Evolutionary conservation across 345 rosid genomes (phyloP).

Genomic region (Mallotus nudiflorus): DNA sequence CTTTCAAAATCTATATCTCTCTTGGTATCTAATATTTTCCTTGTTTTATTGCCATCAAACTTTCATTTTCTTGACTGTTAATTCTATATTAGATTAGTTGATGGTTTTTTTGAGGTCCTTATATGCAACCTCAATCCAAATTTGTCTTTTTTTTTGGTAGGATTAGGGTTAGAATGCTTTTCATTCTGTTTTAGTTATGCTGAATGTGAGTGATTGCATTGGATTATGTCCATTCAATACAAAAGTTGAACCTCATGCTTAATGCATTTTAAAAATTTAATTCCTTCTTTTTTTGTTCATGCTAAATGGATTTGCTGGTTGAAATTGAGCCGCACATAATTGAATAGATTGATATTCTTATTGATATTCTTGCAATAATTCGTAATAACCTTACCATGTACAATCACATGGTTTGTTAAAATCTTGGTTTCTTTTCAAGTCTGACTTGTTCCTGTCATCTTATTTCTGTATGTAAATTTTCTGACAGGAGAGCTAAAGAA

Average conservation of each 20-base stretch:
- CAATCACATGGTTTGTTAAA: neutral
- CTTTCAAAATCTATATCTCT: constrained; percentile 68
- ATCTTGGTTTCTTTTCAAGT: neutral
- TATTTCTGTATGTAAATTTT: constrained; percentile 6
- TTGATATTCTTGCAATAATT: neutral
- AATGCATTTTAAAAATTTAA: neutral
- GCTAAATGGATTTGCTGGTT: neutral
- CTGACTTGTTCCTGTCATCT: neutral
- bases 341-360: neutral
- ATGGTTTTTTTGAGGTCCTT: neutral
- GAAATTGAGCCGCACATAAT: neutral
- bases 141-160: too few species aligned
- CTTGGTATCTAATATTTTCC: constrained; percentile 62
- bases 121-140: too few species aligned
- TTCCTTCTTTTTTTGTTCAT: neutral
- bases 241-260: neutral
- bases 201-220: neutral
- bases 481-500: constrained; percentile 70
- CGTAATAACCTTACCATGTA: neutral
- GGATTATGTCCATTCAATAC: neutral
- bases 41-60: neutral
- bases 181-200: neutral
- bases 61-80: too few species aligned
- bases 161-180: neutral
- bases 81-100: too few species aligned